These are phyloP conservation scores for Russula emetica DNA, from an alignment of 768 basidiomycete genomes.

Conservation along the genomic window DNA sequence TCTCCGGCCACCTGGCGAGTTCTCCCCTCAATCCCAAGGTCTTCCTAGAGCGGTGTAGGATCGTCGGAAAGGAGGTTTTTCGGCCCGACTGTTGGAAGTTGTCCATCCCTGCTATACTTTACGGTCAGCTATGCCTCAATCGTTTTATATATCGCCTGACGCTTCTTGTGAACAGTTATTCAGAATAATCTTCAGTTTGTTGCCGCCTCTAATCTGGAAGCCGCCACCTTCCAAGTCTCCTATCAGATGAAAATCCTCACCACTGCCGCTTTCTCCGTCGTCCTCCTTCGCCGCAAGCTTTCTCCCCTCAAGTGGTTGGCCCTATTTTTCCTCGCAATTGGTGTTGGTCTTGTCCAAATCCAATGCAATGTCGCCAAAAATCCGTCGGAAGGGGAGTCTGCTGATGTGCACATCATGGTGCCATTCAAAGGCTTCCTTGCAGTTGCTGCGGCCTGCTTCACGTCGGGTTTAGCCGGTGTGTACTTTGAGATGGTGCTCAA, in stretches of 20 bases:
- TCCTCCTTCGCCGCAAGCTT: constrained; percentile 74
- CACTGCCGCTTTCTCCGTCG: constrained; percentile 83
- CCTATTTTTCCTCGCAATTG: constrained; percentile 77
- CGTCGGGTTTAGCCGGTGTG: constrained; percentile 92
- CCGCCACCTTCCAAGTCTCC: constrained; percentile 94
- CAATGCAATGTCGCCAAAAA: constrained; percentile 31
- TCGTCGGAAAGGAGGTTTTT: constrained; percentile 66
- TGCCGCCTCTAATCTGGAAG: constrained; percentile 88
- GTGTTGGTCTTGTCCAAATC: constrained; percentile 77
- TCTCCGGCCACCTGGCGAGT: constrained; percentile 32
- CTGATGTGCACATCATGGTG: constrained; percentile 57
- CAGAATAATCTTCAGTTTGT: constrained; percentile 97
- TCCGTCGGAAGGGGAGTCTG: constrained; percentile 8
- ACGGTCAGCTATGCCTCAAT: constrained; percentile 44
- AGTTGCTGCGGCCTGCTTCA: constrained; percentile 87
- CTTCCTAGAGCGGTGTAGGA: constrained; percentile 47
- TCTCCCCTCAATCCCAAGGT: constrained; percentile 37
- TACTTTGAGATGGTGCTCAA: constrained; percentile 99
- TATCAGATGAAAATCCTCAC: constrained; percentile 98
- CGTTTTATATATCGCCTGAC: constrained; percentile 14
- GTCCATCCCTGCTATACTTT: constrained; percentile 93
- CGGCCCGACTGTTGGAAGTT: constrained; percentile 95
- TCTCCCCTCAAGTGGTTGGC: constrained; percentile 77
- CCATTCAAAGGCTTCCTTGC: constrained; percentile 84
- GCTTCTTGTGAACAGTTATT: constrained; percentile 49